These are phyloP conservation scores for Apiospora saccharicola DNA, from an alignment of 2,329 filamentous ascomycete genomes.

Conservation along the genomic window DNA sequence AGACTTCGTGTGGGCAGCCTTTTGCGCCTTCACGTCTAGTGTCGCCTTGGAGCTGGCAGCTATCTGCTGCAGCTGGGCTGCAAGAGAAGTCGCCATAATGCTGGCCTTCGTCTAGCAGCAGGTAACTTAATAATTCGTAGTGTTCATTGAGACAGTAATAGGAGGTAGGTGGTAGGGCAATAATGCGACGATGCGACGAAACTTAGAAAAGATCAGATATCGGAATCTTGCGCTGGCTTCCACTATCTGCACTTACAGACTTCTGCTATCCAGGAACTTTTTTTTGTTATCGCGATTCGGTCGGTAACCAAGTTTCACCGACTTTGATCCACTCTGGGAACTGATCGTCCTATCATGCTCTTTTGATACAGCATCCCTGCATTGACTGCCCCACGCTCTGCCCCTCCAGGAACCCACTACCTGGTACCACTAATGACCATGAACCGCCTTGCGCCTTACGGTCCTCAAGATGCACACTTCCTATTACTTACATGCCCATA, in stretches of 20 bases:
- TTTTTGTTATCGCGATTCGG: slow-evolving; percentile 37
- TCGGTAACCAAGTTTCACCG: slow-evolving; percentile 35
- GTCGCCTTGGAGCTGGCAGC: slow-evolving; percentile 89
- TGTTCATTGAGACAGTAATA: slow-evolving; percentile 3
- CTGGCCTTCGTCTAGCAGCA: slow-evolving; percentile 15
- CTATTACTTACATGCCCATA: too few species aligned
- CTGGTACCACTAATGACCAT: background rate
- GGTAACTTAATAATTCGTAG: background rate
- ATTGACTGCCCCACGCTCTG: background rate
- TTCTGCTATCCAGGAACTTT: slow-evolving; percentile 18
- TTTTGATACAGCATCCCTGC: slow-evolving; percentile 29
- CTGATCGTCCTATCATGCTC: slow-evolving; percentile 31
- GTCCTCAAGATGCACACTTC: too few species aligned
- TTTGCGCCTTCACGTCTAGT: slow-evolving; percentile 92
- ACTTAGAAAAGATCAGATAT: slow-evolving; percentile 3
- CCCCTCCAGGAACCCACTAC: slow-evolving; percentile 20
- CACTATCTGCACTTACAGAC: slow-evolving; percentile 9
- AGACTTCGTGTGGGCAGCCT: slow-evolving; percentile 90
- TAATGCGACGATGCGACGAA: background rate
- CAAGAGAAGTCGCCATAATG: slow-evolving; percentile 82
- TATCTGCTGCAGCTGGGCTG: slow-evolving; percentile 92
- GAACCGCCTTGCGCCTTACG: background rate
- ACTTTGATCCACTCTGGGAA: slow-evolving; percentile 34
- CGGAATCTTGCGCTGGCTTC: slow-evolving; percentile 10
- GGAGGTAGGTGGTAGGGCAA: background rate